These are phyloP conservation scores for Asparagopsis taxiformis DNA, from an alignment of 31 red algal genomes.

Conservation along the genomic window DNA sequence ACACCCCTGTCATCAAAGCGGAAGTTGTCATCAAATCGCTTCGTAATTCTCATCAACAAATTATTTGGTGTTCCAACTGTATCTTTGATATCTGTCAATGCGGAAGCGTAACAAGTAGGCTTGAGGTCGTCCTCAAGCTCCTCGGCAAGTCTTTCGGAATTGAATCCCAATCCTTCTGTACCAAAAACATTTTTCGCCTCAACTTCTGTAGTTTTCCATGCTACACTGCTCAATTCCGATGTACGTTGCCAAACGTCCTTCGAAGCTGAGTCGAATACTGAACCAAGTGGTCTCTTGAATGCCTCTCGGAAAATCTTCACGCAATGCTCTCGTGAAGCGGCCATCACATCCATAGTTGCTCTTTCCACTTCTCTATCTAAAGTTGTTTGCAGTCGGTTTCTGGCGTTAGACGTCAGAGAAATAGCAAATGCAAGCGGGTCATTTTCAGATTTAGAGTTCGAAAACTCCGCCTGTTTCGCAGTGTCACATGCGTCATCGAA, in stretches of 20 bases:
- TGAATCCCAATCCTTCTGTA: slow-evolving; percentile 42
- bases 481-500: slow-evolving; percentile 50
- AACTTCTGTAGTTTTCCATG: slow-evolving; percentile 43
- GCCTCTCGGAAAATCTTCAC: slow-evolving; percentile 41
- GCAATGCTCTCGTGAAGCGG: slow-evolving; percentile 10
- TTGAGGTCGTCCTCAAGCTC: slow-evolving; percentile 50
- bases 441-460: not conserved
- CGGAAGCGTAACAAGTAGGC: slow-evolving; percentile 30
- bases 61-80: slow-evolving; percentile 63
- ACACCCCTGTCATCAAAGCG: slow-evolving; percentile 92
- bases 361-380: slow-evolving; percentile 41
- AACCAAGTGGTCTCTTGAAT: slow-evolving; percentile 50
- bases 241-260: slow-evolving; percentile 61
- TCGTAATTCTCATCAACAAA: slow-evolving; percentile 65
- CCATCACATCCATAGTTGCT: slow-evolving; percentile 26
- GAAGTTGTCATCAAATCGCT: slow-evolving; percentile 94
- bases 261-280: slow-evolving; percentile 39
- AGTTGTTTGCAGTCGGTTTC: slow-evolving; percentile 26
- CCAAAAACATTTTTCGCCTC: slow-evolving; percentile 49
- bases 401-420: not conserved
- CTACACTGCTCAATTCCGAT: slow-evolving; percentile 48
- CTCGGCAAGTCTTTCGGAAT: slow-evolving; percentile 11
- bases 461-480: not conserved
- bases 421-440: slow-evolving; percentile 46
- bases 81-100: slow-evolving; percentile 44